Evolutionary conservation across 768 basidiomycete genomes (phyloP).

Genomic region (Tremella yokohamensis): DNA sequence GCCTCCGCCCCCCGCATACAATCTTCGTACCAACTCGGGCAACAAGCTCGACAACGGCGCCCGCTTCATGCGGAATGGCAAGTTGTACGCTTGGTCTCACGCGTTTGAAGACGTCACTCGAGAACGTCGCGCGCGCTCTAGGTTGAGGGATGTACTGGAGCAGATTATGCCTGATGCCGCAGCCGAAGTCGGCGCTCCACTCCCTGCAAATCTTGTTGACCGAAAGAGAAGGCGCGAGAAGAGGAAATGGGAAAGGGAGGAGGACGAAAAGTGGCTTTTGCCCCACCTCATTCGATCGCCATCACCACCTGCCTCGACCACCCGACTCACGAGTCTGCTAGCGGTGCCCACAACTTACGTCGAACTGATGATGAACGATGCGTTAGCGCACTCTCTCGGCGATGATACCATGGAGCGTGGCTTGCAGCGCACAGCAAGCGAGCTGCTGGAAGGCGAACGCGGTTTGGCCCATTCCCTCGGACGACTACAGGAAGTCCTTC

Average conservation of each 20-base stretch:
- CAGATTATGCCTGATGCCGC: constrained; percentile 40
- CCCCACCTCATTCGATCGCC: constrained; percentile 42
- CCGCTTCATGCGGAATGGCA: constrained; percentile 44
- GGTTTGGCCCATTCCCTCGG: constrained; percentile 46
- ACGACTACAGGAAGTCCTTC: constrained; percentile 34
- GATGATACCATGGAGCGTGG: constrained; percentile 48
- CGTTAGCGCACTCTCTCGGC: constrained; percentile 49
- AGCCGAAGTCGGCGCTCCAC: constrained; percentile 30
- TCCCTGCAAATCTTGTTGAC: constrained; percentile 26
- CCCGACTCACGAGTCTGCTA: constrained; percentile 31
- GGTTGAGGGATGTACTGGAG: constrained; percentile 35
- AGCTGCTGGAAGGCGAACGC: constrained; percentile 50
- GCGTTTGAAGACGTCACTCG: constrained; percentile 40
- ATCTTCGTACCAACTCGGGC: constrained; percentile 40
- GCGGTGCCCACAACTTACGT: constrained; percentile 44
- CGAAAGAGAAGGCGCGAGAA: constrained; percentile 11
- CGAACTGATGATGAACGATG: constrained; percentile 46
- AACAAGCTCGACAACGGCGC: constrained; percentile 42
- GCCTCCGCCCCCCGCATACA: constrained; percentile 7
- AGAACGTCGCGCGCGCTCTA: constrained; percentile 24
- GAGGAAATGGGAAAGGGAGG: constrained; percentile 20
- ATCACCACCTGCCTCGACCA: constrained; percentile 34
- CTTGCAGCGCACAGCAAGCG: constrained; percentile 48
- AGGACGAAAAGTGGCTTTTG: constrained; percentile 21
- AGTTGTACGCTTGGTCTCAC: constrained; percentile 50